Evolutionary conservation across 1,284 basidiomycete species (phyloP), one percentile per base, ranked within the genome.

Genomic region (Phellopilus nigrolimitatus): DNA sequence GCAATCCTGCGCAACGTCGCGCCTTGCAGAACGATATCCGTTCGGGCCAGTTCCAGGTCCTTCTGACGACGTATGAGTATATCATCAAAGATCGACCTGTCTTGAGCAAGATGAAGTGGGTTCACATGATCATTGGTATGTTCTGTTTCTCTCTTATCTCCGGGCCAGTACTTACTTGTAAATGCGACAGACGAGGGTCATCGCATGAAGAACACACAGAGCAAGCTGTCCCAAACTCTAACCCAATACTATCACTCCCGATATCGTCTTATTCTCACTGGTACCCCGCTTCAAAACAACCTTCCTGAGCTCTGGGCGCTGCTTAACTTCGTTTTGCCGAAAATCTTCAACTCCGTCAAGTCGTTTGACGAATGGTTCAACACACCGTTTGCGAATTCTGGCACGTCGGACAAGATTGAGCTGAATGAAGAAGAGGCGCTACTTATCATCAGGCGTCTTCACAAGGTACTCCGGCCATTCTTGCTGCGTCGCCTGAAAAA

Each of bases 291-390:
- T 15, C 95, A 98, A 69, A 99, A 99, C 76, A 99, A 99, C 67
- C 80, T 99, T 33, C 95, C 97, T 10, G 97, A 99, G 69, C 73
- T 99, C 36, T 99, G 97, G 97, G 84, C 97, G 1, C 76, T 99
- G 52, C 88, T 99, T 66, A 99, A 99, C 70, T 99, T 99, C 66
- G 95, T 95, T 42, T 75, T 99, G 15, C 97, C 97, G 19, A 97
- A 94, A 72, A 88, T 99, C 64, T 99, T 99, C 80, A 99, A 99
- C 74, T 99, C 95, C 3, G 95, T 98, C 61, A 97, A 98, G 69
- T 97, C 94, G 41, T 99, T 99, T 66, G 97, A 99, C 65, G 97
- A 99, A 66, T 99, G 97, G 97, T 99, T 99, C 79, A 99, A 99
- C 72, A 97, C 95, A 2, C 97, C 97, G 0, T 99, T 99, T 61